Evolutionary conservation across 352 stramenopile genomes (phyloP).

Genomic region (Pythium insidiosum): DNA sequence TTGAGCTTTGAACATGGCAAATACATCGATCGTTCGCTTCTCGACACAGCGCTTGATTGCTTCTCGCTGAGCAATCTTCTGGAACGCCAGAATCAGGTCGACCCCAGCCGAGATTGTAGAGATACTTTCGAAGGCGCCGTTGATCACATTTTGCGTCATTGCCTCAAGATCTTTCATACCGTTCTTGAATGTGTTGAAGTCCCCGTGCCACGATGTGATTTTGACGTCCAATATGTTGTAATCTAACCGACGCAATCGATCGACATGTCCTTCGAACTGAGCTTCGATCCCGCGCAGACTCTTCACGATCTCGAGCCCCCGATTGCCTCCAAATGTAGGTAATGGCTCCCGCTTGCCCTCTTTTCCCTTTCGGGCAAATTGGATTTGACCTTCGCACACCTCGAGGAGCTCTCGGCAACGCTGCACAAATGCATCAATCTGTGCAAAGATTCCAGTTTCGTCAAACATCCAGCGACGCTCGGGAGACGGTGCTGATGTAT

Average conservation of each 20-base stretch:
- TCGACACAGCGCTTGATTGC: constrained; percentile 92
- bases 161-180: constrained; percentile 94
- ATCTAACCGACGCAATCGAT: constrained; percentile 83
- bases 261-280: constrained; percentile 89
- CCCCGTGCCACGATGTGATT: constrained; percentile 91
- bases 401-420: constrained; percentile 92
- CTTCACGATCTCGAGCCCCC: constrained; percentile 89
- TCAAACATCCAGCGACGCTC: constrained; percentile 89
- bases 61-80: constrained; percentile 88
- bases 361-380: constrained; percentile 89
- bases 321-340: constrained; percentile 89
- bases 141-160: constrained; percentile 96
- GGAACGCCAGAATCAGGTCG: constrained; percentile 90
- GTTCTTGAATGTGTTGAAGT: constrained; percentile 95
- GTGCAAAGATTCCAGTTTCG: constrained; percentile 92
- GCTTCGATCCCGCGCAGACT: constrained; percentile 89
- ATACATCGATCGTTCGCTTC: constrained; percentile 92
- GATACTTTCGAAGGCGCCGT: constrained; percentile 90
- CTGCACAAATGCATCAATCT: constrained; percentile 95
- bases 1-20: constrained; percentile 80
- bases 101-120: constrained; percentile 85
- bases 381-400: constrained; percentile 93
- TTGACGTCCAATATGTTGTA: constrained; percentile 95
- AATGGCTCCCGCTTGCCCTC: constrained; percentile 51
- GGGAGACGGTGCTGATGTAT: constrained; percentile 28